Percentiles rank a stretch among this genome's conserved stretches.
Conservation (phyloP, 2,329 filamentous ascomycete species). For the Aspergillus versicolor region DNA sequence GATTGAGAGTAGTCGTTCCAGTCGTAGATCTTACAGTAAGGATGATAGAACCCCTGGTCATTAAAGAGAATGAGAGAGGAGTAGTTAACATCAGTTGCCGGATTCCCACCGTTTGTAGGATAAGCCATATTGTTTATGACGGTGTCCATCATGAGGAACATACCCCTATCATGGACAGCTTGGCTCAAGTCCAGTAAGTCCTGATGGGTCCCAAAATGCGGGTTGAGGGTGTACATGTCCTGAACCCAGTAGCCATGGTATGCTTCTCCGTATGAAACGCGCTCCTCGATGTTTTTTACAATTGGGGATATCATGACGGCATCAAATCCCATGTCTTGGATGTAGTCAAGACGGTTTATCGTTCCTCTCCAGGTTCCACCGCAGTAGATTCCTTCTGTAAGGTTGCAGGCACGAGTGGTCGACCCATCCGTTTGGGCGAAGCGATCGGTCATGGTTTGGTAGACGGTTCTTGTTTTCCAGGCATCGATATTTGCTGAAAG, state of each 20-base stretch:
- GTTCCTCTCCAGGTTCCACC: slow-evolving; percentile 53
- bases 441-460: slow-evolving; percentile 49
- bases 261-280: slow-evolving; percentile 43
- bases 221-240: slow-evolving; percentile 50
- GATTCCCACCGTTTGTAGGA: slow-evolving; percentile 27
- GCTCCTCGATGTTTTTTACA: slow-evolving; percentile 38
- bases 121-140: slow-evolving; percentile 52
- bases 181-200: slow-evolving; percentile 49
- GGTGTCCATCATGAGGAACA: slow-evolving; percentile 55
- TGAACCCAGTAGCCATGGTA: slow-evolving; percentile 54
- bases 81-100: slow-evolving; percentile 26
- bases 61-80: slow-evolving; percentile 28
- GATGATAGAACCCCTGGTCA: slow-evolving; percentile 26
- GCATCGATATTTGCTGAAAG: slow-evolving; percentile 26
- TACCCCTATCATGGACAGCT: slow-evolving; percentile 47
- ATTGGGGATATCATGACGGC: slow-evolving; percentile 48
- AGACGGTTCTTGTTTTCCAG: slow-evolving; percentile 46
- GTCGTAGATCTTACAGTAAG: slow-evolving; percentile 31
- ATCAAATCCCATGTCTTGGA: slow-evolving; percentile 51
- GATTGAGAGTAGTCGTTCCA: slow-evolving; percentile 36
- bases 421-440: slow-evolving; percentile 45
- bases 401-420: slow-evolving; percentile 31
- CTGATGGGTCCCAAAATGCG: slow-evolving; percentile 48
- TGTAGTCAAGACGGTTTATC: slow-evolving; percentile 51
- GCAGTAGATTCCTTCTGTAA: slow-evolving; percentile 42